phyloP scores from a whole-genome alignment of 2,329 filamentous ascomycete species.

The Trichoderma arundinaceum region DNA sequence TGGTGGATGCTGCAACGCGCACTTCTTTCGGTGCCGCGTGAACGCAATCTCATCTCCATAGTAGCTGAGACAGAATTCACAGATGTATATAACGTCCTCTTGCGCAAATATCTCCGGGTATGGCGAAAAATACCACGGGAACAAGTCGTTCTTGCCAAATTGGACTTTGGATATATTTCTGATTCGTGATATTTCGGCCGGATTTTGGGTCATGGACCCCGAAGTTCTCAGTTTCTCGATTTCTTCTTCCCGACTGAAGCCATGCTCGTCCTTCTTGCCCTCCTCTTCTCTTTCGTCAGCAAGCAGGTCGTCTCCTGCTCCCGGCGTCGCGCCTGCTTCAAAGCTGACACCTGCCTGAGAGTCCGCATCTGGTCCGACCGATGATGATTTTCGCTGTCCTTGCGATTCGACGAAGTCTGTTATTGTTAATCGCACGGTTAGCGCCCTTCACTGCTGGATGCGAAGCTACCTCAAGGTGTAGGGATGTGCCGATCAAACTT shows the following conservation, averaged over 20 bases:
- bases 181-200: slow-evolving; percentile 93
- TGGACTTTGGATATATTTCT: slow-evolving; percentile 93
- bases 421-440: slow-evolving; percentile 14
- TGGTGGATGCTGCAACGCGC: slow-evolving; percentile 86
- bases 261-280: slow-evolving; percentile 55
- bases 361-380: slow-evolving; percentile 51
- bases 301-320: slow-evolving; percentile 59
- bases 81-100: slow-evolving; percentile 91
- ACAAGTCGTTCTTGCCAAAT: slow-evolving; percentile 89
- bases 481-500: slow-evolving; percentile 22
- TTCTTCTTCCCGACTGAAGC: slow-evolving; percentile 83
- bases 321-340: slow-evolving; percentile 52
- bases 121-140: slow-evolving; percentile 98
- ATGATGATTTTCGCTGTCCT: slow-evolving; percentile 51
- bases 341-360: slow-evolving; percentile 52
- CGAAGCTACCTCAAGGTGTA: neutral
- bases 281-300: slow-evolving; percentile 57
- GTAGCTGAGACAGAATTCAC: slow-evolving; percentile 95
- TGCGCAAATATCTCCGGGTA: slow-evolving; percentile 90
- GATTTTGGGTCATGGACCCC: slow-evolving; percentile 98
- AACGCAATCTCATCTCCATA: slow-evolving; percentile 85
- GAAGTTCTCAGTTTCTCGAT: slow-evolving; percentile 94
- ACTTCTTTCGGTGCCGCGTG: slow-evolving; percentile 84
- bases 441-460: neutral
- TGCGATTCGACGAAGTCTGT: slow-evolving; percentile 58